phyloP scores from a whole-genome alignment of 371 early-diverging fungal species.

The Rhizopus delemar region DNA sequence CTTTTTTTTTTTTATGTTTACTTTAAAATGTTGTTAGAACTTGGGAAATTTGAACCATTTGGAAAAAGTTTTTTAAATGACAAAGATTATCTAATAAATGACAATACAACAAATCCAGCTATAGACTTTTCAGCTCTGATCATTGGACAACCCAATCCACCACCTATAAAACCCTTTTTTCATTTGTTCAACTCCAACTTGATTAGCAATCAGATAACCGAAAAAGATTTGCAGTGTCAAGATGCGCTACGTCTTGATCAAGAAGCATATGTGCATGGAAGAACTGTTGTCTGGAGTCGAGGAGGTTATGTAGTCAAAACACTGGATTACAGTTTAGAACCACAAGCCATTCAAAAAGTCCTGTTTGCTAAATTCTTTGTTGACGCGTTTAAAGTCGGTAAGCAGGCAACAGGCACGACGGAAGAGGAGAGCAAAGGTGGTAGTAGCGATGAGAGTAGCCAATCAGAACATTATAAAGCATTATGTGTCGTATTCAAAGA shows the following conservation, averaged over 20 bases:
- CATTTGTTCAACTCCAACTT: conserved; percentile 5
- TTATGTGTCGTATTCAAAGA: conserved; percentile 25
- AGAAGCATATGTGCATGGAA: conserved; percentile 50
- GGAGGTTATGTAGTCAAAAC: conserved; percentile 39
- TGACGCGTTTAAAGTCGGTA: conserved; percentile 1
- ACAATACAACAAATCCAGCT: not conserved
- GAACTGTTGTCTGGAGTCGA: conserved; percentile 54
- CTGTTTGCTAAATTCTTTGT: conserved; percentile 52
- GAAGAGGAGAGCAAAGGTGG: conserved; percentile 10
- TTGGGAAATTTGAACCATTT: conserved; percentile 20
- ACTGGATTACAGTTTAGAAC: conserved; percentile 40
- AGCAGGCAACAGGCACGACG: conserved; percentile 2
- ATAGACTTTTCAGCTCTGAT: conserved; percentile 15
- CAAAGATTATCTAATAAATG: conserved; percentile 6
- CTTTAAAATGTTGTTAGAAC: conserved; percentile 13
- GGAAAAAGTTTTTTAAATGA: conserved; percentile 15
- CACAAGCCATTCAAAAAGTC: conserved; percentile 41
- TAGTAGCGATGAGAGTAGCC: too few relatives aligned
- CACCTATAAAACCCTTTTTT: conserved; percentile 4
- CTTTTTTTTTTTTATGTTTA: not conserved
- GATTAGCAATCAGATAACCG: conserved; percentile 9
- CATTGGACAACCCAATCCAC: not conserved
- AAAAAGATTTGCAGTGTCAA: not conserved
- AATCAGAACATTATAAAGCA: not conserved
- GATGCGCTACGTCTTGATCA: conserved; percentile 14